A percentile compares a stretch with the other conserved stretches of the same genome.
These are phyloP conservation scores for Thalia dealbata DNA, from an alignment of 176 grass and related monocot species.

Conservation along the genomic window DNA sequence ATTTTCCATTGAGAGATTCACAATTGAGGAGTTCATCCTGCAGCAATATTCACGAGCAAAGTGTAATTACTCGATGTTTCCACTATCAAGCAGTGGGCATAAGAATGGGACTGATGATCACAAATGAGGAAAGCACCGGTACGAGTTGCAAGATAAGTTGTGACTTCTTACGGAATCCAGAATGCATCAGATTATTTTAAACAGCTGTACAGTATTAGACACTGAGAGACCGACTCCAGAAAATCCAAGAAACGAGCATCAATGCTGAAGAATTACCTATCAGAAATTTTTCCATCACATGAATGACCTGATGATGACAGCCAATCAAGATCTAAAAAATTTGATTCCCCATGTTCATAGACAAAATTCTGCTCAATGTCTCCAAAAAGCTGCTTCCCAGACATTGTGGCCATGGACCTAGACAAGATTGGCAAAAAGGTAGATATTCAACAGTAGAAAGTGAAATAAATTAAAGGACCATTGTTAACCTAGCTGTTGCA, in stretches of 20 bases:
- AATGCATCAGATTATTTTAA: not conserved
- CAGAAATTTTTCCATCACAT: slow-evolving; percentile 17
- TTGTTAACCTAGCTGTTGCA: not conserved
- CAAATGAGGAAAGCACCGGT: not conserved
- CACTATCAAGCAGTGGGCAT: not conserved
- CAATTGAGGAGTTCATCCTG: slow-evolving; percentile 11
- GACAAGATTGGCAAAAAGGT: not conserved
- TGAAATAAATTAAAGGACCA: not conserved
- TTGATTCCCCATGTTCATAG: slow-evolving; percentile 21
- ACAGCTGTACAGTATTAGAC: not conserved
- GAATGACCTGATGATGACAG: slow-evolving; percentile 26
- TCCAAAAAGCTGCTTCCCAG: slow-evolving; percentile 12
- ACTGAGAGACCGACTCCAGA: not conserved
- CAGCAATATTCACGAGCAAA: not conserved
- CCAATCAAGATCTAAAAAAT: slow-evolving; percentile 21
- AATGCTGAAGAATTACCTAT: slow-evolving; percentile 10
- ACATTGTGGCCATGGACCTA: slow-evolving; percentile 12
- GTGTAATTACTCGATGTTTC: not conserved
- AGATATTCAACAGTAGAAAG: not conserved
- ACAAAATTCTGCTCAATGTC: slow-evolving; percentile 12
- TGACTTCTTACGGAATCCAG: not conserved
- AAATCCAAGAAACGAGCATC: not conserved
- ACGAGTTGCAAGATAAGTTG: too few species aligned
- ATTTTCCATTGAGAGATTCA: slow-evolving; percentile 20
- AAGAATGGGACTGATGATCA: not conserved